Conservation (phyloP, 2,329 filamentous ascomycete genomes). For the Coniosporium tulheliwenetii region DNA sequence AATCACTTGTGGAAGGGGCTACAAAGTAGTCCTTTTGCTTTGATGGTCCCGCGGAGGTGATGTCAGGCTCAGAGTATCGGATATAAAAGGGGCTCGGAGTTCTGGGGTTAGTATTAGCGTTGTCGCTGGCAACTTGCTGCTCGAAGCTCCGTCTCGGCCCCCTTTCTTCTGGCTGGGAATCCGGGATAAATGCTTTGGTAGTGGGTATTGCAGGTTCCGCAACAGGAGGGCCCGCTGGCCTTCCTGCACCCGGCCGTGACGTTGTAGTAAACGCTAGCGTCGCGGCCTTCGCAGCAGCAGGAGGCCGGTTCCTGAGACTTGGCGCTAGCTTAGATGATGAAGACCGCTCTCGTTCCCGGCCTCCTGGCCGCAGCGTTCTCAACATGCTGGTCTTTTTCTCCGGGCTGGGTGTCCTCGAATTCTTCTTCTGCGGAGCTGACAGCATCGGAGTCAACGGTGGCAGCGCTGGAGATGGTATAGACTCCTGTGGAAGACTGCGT, state of each 20-base stretch:
- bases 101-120: no score
- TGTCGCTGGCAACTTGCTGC: no score
- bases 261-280: slow-evolving; percentile 35
- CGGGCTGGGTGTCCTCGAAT: slow-evolving; percentile 43
- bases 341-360: slow-evolving; percentile 20
- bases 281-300: slow-evolving; percentile 45
- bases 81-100: no score
- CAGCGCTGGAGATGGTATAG: slow-evolving; percentile 9
- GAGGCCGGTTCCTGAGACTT: slow-evolving; percentile 28
- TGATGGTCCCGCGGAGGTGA: no score
- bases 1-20: no score
- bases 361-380: slow-evolving; percentile 33
- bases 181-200: no score
- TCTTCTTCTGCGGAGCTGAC: slow-evolving; percentile 20
- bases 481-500: slow-evolving; percentile 8
- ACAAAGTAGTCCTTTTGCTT: no score
- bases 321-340: slow-evolving; percentile 30
- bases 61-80: no score
- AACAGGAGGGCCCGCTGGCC: no score
- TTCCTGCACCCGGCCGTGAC: slow-evolving; percentile 2
- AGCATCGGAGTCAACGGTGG: slow-evolving; percentile 18
- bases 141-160: no score
- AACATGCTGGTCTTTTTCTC: slow-evolving; percentile 45
- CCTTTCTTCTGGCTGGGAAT: no score
- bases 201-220: no score